Base-by-base conservation (phyloP, 2,329 filamentous ascomycete species). In the Davidsoniella eucalypti region DNA sequence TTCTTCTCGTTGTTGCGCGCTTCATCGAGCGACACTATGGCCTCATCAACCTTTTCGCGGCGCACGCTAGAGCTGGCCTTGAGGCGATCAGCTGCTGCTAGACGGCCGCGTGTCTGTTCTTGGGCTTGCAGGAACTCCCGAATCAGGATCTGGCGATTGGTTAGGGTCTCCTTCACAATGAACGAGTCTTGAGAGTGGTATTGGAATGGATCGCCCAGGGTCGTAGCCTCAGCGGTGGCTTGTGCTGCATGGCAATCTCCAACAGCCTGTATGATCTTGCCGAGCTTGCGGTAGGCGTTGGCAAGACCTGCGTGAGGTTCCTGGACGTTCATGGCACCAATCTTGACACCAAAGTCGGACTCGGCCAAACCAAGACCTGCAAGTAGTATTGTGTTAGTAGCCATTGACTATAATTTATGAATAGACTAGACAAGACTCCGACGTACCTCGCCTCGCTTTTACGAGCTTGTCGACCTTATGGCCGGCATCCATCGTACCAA, bases 91-190 rank as follows among this genome's bases (percentile, higher is more conserved):
- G 88, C 87, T 1, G 88, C 86, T 55, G 81, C 79, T 38, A 92
- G 76, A 64, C 87, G 92, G 64, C 78, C 85, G 55, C 84, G 80
- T 1, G 88, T 87, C 18, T 72, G 72, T 62, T 94, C 84, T 63
- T 96, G 88, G 1, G 92, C 88, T 65, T 95, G 87, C 23, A 94
- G 68, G 53, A 96, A 80, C 61, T 98, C 92, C 53, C 92, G 87
- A 41, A 94, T 82, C 17, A 98, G 75, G 55, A 98, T 94, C 66
- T 98, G 92, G 10, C 92, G 84, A 67, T 98, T 98, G 3, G 92
- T 98, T 55, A 98, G 75, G 9, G 88, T 94, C 63, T 98, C 92
- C 65, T 98, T 98, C 57, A 96, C 92, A 58, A 96, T 94, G 62
- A 95, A 94, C 42, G 92, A 86, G 64, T 98, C 92, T 52, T 86